phyloP scores from a whole-genome alignment of 768 basidiomycete species.

The Mycena latifolia region DNA sequence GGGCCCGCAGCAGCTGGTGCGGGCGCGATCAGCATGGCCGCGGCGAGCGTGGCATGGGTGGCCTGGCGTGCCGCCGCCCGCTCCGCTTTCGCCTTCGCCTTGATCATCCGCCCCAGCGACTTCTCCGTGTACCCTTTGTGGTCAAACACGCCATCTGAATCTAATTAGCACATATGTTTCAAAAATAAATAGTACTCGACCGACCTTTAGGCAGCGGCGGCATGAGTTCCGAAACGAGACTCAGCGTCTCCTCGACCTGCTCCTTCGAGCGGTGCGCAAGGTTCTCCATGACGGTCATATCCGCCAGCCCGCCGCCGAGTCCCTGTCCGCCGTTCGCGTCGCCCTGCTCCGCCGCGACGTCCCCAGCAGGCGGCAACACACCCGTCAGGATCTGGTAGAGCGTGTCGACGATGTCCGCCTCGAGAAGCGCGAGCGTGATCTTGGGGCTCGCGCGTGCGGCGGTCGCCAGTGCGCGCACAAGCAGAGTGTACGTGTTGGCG shows the following conservation, averaged over 20 bases:
- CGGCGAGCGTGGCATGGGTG: slow-evolving; percentile 46
- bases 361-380: slow-evolving; percentile 79
- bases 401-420: slow-evolving; percentile 93
- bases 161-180: slow-evolving; percentile 18
- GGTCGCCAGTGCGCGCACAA: slow-evolving; percentile 89
- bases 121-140: slow-evolving; percentile 92
- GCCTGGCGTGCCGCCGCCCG: slow-evolving; percentile 77
- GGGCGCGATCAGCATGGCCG: slow-evolving; percentile 42
- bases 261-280: slow-evolving; percentile 97
- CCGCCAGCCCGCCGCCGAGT: slow-evolving; percentile 88
- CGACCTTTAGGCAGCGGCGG: slow-evolving; percentile 93
- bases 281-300: slow-evolving; percentile 99
- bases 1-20: slow-evolving; percentile 41
- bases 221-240: slow-evolving; percentile 90
- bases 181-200: slow-evolving; percentile 31
- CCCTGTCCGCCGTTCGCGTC: slow-evolving; percentile 77
- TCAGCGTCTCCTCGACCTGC: slow-evolving; percentile 94
- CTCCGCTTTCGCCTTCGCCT: slow-evolving; percentile 88
- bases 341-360: slow-evolving; percentile 70
- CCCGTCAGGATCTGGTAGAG: slow-evolving; percentile 97
- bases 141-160: slow-evolving; percentile 93
- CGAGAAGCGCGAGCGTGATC: slow-evolving; percentile 87
- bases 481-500: slow-evolving; percentile 87
- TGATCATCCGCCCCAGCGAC: slow-evolving; percentile 78
- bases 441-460: slow-evolving; percentile 90